These are phyloP conservation scores for Euphorbia peplus DNA, from an alignment of 345 rosid species.

Conservation along the genomic window DNA sequence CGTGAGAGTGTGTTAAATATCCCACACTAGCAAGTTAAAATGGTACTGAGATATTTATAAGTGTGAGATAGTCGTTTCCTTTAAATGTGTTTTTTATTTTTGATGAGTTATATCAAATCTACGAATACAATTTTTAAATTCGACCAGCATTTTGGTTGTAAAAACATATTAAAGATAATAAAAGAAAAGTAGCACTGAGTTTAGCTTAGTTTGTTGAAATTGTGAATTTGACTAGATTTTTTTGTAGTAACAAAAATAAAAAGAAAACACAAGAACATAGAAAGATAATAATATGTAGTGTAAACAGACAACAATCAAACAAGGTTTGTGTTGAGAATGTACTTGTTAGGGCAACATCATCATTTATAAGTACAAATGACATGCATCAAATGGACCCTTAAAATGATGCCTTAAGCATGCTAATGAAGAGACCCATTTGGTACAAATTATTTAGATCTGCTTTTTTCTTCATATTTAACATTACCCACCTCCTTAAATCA, in stretches of 20 bases:
- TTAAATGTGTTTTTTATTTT: no score
- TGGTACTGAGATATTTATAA: no score
- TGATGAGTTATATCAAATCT: no score
- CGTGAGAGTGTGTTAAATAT: no score
- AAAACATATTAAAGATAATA: no score
- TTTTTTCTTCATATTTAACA: neutral
- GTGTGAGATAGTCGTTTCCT: no score
- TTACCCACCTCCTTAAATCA: conserved; percentile 24
- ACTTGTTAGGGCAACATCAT: conserved; percentile 35
- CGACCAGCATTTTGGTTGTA: no score
- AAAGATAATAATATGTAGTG: conserved; percentile 23
- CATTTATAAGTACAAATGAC: conserved; percentile 16
- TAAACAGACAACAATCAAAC: conserved; percentile 24
- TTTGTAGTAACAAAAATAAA: neutral
- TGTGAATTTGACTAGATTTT: neutral
- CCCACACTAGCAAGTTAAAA: no score
- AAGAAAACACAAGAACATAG: conserved; percentile 11
- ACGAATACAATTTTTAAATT: no score
- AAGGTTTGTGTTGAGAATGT: conserved; percentile 21
- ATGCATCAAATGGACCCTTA: conserved; percentile 23
- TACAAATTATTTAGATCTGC: neutral
- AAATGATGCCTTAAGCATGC: conserved; percentile 32
- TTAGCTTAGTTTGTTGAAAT: no score
- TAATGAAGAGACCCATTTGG: neutral
- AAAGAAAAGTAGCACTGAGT: no score